A percentile compares a stretch with the other conserved stretches of the same genome.
These are phyloP conservation scores for Camellia lanceoleosa DNA, from an alignment of 148 eudicot genomes.

Conservation along the genomic window DNA sequence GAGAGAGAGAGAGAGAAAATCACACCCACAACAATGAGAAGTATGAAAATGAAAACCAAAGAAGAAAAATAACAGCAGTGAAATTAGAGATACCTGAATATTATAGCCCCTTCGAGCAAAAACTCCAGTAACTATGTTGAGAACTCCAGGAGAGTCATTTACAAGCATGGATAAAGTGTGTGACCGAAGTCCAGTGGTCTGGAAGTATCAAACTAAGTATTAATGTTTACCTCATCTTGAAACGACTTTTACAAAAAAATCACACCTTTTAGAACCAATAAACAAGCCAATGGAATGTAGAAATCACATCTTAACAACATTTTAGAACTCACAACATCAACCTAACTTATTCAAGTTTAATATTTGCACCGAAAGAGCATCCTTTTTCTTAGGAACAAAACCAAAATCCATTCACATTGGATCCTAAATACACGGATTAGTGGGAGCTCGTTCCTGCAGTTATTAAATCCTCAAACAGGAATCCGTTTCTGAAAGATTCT, in stretches of 20 bases:
- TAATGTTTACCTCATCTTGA: slow-evolving; percentile 4
- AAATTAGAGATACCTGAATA: slow-evolving; percentile 54
- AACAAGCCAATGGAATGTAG: background rate
- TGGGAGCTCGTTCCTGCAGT: background rate
- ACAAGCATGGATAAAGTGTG: slow-evolving; percentile 92
- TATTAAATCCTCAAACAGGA: background rate
- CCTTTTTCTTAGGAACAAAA: background rate
- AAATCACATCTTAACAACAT: background rate
- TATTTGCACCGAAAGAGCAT: background rate
- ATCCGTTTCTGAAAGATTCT: background rate
- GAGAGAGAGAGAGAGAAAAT: background rate
- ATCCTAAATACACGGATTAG: background rate
- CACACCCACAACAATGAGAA: background rate
- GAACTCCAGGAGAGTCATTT: slow-evolving; percentile 81
- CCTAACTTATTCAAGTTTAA: background rate
- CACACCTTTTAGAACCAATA: background rate
- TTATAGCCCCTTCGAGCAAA: slow-evolving; percentile 87
- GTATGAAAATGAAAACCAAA: slow-evolving; percentile 11
- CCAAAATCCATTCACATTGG: background rate
- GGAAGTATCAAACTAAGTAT: slow-evolving; percentile 28
- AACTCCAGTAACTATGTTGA: slow-evolving; percentile 77
- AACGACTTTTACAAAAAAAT: background rate
- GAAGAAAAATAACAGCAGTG: background rate
- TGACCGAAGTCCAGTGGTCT: slow-evolving; percentile 79
- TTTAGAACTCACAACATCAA: slow-evolving; percentile 1